Base-by-base conservation (phyloP, 2,329 filamentous ascomycete genomes). In the Akanthomyces dipterigenus region DNA sequence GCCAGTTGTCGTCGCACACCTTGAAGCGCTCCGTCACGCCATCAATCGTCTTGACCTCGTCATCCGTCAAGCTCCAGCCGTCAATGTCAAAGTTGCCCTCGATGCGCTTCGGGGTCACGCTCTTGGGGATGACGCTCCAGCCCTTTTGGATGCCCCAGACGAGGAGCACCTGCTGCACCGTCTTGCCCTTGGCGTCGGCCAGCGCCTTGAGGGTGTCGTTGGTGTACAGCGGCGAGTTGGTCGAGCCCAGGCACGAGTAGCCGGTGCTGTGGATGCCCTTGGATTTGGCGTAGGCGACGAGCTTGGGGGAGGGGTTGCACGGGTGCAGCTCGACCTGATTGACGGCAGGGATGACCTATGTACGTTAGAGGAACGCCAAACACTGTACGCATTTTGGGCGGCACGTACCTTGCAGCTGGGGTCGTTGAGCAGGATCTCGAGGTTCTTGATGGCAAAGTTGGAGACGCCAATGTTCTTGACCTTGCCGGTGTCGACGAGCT, bases 241-340 rank as follows among this genome's bases (percentile, higher is more conserved):
- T 88, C 68, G 84, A 87, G 64, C 88, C 88, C 22, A 92, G 81
- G 74, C 87, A 89, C 14, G 87, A 90, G 78, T 91, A 91, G 49
- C 84, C 88, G 2, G 89, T 90, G 71, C 75, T 78, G 78, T 92
- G 88, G 71, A 93, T 92, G 68, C 84, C 86, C 78, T 91, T 90
- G 66, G 82, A 76, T 64, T 82, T 81, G 80, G 84, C 87, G 80
- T 89, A 92, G 63, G 84, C 82, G 64, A 93, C 79, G 43, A 93
- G 84, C 77, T 91, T 91, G 55, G 88, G 88, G n/a, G 88, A 91
- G 2, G 89, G 88, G 80, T 89, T 88, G 78, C 88, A 88, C 40
- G 89, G 89, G 77, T 93, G 89, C 24, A 92, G 81, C 76, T 93
- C 90, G 72, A 91, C 84, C 76, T 95, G 90, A 82, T 93, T 93